Percentiles rank a stretch among this genome's conserved stretches.
These are phyloP conservation scores for Clavispora phyllophila DNA, from an alignment of 805 yeast genomes.

Conservation along the genomic window DNA sequence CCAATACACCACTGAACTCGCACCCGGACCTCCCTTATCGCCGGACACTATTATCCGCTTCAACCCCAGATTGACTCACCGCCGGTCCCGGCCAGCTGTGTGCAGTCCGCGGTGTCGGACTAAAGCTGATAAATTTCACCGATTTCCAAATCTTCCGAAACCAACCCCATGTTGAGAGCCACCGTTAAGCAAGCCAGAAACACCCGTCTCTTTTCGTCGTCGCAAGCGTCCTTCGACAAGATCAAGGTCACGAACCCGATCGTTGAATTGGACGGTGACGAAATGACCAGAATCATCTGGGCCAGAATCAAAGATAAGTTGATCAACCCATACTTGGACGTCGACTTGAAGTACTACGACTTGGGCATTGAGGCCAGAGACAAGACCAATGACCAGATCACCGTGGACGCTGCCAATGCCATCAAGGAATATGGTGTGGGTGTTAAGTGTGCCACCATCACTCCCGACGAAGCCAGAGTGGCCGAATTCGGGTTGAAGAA, in stretches of 20 bases:
- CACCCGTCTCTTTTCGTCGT: slow-evolving; percentile 8
- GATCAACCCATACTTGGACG: slow-evolving; percentile 77
- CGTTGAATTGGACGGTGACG: slow-evolving; percentile 98
- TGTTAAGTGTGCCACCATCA: slow-evolving; percentile 95
- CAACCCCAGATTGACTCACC: slow-evolving; percentile 1
- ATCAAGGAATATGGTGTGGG: slow-evolving; percentile 87
- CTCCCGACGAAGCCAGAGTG: slow-evolving; percentile 97
- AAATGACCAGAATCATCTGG: slow-evolving; percentile 97
- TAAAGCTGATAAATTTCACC: not conserved
- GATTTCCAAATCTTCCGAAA: not conserved
- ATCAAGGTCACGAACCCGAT: slow-evolving; percentile 81
- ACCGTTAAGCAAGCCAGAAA: slow-evolving; percentile 1
- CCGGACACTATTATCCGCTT: not conserved
- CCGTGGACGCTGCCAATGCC: slow-evolving; percentile 86
- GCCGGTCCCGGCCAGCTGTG: slow-evolving; percentile 1
- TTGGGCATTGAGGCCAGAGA: slow-evolving; percentile 84
- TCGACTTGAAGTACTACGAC: slow-evolving; percentile 89
- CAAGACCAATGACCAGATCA: slow-evolving; percentile 81
- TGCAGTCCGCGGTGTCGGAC: not conserved
- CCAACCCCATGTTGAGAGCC: slow-evolving; percentile 9
- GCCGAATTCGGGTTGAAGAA: slow-evolving; percentile 84
- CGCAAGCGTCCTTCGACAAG: slow-evolving; percentile 32
- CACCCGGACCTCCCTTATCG: too few relatives aligned
- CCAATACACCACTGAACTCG: too few relatives aligned
- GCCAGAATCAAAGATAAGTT: slow-evolving; percentile 79